phyloP scores from a whole-genome alignment of 2,329 filamentous ascomycete species.

The Phoma sp. region DNA sequence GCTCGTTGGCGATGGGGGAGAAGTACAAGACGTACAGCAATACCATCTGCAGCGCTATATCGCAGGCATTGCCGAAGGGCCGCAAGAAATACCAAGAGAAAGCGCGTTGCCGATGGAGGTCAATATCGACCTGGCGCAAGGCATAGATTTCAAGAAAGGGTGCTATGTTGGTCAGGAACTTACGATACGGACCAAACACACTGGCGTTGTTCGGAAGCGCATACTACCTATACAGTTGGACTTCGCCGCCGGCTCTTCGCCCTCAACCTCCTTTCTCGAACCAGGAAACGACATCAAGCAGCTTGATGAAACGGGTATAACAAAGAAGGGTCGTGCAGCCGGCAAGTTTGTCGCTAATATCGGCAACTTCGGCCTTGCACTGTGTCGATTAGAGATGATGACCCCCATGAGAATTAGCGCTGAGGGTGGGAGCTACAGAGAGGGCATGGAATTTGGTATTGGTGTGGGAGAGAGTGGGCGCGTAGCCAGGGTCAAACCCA shows the following conservation, averaged over 20 bases:
- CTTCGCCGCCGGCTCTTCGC: slow-evolving; percentile 21
- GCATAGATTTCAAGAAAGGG: slow-evolving; percentile 92
- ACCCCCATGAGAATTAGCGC: slow-evolving; percentile 78
- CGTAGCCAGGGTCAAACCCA: slow-evolving; percentile 60
- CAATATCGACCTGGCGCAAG: slow-evolving; percentile 86
- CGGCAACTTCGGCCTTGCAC: slow-evolving; percentile 84
- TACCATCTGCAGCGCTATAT: slow-evolving; percentile 83
- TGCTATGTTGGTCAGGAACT: slow-evolving; percentile 98
- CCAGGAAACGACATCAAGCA: slow-evolving; percentile 62
- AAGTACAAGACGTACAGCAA: slow-evolving; percentile 47
- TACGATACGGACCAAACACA: slow-evolving; percentile 93
- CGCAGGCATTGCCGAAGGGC: slow-evolving; percentile 84
- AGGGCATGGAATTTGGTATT: slow-evolving; percentile 61
- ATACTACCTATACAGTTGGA: slow-evolving; percentile 84
- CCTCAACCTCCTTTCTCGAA: slow-evolving; percentile 29
- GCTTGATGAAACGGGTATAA: slow-evolving; percentile 51
- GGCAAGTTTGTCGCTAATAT: slow-evolving; percentile 82
- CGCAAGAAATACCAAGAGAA: slow-evolving; percentile 75
- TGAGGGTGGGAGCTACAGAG: slow-evolving; percentile 66
- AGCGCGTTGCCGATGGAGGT: slow-evolving; percentile 82
- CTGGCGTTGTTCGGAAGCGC: slow-evolving; percentile 89
- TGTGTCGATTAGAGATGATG: slow-evolving; percentile 92
- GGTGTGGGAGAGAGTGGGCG: slow-evolving; percentile 20
- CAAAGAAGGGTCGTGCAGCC: slow-evolving; percentile 67
- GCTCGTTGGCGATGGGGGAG: slow-evolving; percentile 5